These are phyloP conservation scores for Globisporangium recalcitrans DNA, from an alignment of 352 stramenopile species.

Conservation along the genomic window DNA sequence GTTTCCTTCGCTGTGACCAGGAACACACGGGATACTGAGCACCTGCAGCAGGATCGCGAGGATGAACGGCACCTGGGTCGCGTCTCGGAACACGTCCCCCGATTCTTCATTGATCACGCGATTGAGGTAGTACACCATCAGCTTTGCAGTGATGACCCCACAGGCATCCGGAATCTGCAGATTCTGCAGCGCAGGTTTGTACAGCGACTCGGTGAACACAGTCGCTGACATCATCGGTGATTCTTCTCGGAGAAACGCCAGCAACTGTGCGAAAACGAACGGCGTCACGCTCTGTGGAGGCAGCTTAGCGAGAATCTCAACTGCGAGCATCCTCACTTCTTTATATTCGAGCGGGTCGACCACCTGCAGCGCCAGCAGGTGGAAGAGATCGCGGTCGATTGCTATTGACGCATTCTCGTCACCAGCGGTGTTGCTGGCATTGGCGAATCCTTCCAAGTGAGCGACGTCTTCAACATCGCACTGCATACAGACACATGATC, in stretches of 20 bases:
- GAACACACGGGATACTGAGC: constrained; percentile 33
- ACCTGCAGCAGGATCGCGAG: constrained; percentile 42
- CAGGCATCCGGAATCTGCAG: constrained; percentile 22
- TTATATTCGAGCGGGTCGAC: constrained; percentile 72
- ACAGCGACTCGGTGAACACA: constrained; percentile 9
- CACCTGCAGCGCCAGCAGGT: constrained; percentile 33
- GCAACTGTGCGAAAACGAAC: constrained; percentile 34
- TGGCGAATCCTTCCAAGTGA: constrained; percentile 28
- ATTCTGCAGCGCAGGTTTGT: constrained; percentile 14
- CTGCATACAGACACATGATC: constrained; percentile 4
- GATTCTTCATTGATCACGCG: constrained; percentile 44
- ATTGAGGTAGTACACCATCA: constrained; percentile 79
- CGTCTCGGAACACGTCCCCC: constrained; percentile 17
- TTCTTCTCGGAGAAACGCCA: constrained; percentile 38
- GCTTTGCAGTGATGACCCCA: constrained; percentile 53
- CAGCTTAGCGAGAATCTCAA: constrained; percentile 53
- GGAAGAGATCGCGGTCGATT: constrained; percentile 24
- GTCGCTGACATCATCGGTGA: background rate
- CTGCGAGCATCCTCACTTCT: constrained; percentile 68
- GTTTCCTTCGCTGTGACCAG: background rate
- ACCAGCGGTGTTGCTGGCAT: background rate
- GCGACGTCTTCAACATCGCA: constrained; percentile 28
- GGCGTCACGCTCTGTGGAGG: constrained; percentile 26
- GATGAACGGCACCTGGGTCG: constrained; percentile 18
- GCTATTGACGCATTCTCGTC: background rate